Evolutionary conservation across 768 basidiomycete genomes (phyloP), one percentile per base, ranked within the genome.

Genomic region (Rhodotorula diobovata): DNA sequence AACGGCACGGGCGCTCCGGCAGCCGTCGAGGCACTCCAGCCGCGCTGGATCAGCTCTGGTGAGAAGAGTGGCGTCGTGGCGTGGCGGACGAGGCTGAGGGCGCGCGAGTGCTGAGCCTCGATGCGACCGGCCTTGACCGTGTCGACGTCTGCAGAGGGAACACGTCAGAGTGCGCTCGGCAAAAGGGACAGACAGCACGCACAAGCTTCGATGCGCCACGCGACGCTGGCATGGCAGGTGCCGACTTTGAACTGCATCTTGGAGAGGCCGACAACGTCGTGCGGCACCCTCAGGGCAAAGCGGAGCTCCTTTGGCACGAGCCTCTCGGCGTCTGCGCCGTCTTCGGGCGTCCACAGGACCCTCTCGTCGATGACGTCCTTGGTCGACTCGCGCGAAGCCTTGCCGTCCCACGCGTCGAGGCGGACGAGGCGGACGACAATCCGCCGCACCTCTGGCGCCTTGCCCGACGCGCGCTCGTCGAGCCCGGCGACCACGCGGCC

Each of bases 391-490:
- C 55, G 34, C 18, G 56, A 23, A 0, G 54, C 39, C 58, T 41
- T 59, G 58, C n/a, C 41, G 20, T 55, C 55, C 61, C 55, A 41
- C 8, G 32, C 32, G 23, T 69, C 68, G 61, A 60, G 21, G 39
- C 68, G 54, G 4, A 59, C 57, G 48, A 69, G 62, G 41, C 68
- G 46, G 25, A 63, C 61, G 15, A 32, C 48, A 37, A 63, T 62
- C 16, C 56, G 37, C 9, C 10, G 14, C 15, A 53, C 32, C 1
- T 53, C 55, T 30, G 63, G 48, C 3, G 68, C 56, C 41, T 63
- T 63, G 34, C 63, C 41, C 21, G 68, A 57, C 28, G 63, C 62
- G 30, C 68, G 61, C 35, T 63, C 48, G 56, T 69, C 68, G 62
- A 39, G 41, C 45, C 50, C 58, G 56, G 50, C 55, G 20, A 35